phyloP scores from a whole-genome alignment of 805 yeast genomes.

The Zygoascus tannicola region DNA sequence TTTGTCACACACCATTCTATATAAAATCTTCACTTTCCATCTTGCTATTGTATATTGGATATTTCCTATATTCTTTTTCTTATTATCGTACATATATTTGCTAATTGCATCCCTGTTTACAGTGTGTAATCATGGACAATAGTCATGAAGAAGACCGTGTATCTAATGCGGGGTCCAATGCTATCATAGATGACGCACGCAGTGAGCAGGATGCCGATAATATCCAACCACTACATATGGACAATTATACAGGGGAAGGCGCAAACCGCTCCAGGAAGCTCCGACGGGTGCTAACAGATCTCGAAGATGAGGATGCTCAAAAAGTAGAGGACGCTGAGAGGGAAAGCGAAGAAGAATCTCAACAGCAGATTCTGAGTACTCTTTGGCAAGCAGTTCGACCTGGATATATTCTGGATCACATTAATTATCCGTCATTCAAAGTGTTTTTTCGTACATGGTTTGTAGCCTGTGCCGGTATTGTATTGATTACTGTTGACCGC shows the following conservation, averaged over 20 bases:
- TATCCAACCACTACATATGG: background rate
- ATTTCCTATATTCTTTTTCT: too few relatives aligned
- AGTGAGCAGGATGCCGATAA: background rate
- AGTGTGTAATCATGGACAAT: too few relatives aligned
- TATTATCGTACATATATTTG: too few relatives aligned
- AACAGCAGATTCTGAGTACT: background rate
- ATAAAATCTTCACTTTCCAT: too few relatives aligned
- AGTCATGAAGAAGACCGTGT: too few relatives aligned
- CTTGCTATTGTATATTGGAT: too few relatives aligned
- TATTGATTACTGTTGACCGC: conserved; percentile 15
- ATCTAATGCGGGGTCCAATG: too few relatives aligned
- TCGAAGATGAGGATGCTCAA: background rate
- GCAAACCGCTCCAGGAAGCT: background rate
- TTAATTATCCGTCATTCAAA: conserved; percentile 19
- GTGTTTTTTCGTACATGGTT: conserved; percentile 22
- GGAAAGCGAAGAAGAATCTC: background rate
- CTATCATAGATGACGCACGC: too few relatives aligned
- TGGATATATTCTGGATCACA: conserved; percentile 18
- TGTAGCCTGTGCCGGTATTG: conserved; percentile 18
- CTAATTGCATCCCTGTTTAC: too few relatives aligned
- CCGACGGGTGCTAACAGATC: background rate
- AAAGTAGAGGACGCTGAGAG: background rate
- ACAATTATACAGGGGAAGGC: background rate
- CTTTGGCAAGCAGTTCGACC: conserved; percentile 4
- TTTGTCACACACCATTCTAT: too few relatives aligned